Conservation (phyloP, 495 filamentous ascomycete genomes). For the Neurospora tetraspora region DNA sequence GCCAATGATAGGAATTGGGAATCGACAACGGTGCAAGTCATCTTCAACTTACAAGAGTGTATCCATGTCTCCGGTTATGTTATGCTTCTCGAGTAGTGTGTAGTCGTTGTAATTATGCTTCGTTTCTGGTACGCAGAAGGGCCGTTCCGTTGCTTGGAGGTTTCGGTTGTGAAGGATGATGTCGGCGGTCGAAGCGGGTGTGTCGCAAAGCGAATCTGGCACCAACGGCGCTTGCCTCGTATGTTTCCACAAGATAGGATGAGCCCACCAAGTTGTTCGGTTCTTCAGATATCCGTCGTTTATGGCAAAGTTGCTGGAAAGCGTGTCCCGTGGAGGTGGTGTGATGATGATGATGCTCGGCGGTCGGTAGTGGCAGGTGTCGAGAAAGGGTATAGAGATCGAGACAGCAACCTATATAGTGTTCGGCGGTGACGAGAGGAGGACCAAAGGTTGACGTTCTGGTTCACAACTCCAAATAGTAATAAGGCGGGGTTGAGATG, state of each 20-base stretch:
- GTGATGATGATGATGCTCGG: background rate
- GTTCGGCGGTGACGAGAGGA: background rate
- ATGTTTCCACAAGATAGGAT: background rate
- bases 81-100: background rate
- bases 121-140: background rate
- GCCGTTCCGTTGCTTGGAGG: background rate
- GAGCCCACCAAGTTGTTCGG: background rate
- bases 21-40: background rate
- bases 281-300: background rate
- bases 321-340: background rate
- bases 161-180: background rate
- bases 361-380: background rate
- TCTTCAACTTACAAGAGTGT: constrained; percentile 60
- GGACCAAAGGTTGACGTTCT: background rate
- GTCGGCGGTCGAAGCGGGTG: background rate
- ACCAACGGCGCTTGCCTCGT: background rate
- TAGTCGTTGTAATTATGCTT: background rate
- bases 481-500: background rate
- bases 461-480: background rate
- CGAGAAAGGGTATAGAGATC: background rate
- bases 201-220: background rate
- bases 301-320: background rate
- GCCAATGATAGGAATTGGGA: background rate
- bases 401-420: background rate
- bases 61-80: constrained; percentile 46